Evolutionary conservation across 441 rosid genomes (phyloP).

Genomic region (Populus hybrid): DNA sequence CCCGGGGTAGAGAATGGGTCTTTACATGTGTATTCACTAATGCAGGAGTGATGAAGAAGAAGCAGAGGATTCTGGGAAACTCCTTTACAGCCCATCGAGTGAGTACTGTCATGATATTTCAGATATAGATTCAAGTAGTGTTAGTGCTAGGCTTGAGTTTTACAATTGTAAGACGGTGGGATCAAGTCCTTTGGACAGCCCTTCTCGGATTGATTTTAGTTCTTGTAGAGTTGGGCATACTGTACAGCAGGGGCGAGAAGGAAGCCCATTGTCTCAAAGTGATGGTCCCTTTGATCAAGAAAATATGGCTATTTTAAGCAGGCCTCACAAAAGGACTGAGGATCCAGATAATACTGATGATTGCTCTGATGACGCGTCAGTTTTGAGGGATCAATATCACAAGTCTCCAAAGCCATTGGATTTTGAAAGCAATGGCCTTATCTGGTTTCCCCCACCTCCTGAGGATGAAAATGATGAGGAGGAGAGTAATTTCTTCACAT

Average conservation of each 20-base stretch:
- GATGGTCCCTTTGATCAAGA: slow-evolving; percentile 54
- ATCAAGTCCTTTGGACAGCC: slow-evolving; percentile 89
- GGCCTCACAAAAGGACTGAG: slow-evolving; percentile 44
- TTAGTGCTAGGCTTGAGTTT: slow-evolving; percentile 77
- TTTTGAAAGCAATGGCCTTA: slow-evolving; percentile 74
- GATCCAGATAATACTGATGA: slow-evolving; percentile 50
- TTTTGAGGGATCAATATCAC: slow-evolving; percentile 35
- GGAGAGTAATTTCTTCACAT: slow-evolving; percentile 62
- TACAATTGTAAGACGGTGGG: slow-evolving; percentile 66
- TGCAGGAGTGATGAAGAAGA: slow-evolving; percentile 85
- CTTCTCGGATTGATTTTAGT: slow-evolving; percentile 82
- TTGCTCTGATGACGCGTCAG: slow-evolving; percentile 40
- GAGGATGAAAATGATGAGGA: slow-evolving; percentile 85
- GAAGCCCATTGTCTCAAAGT: slow-evolving; percentile 46
- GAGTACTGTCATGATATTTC: slow-evolving; percentile 62
- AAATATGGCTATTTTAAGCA: slow-evolving; percentile 52
- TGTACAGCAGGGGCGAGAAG: slow-evolving; percentile 71
- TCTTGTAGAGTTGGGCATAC: slow-evolving; percentile 59
- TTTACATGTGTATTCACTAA: slow-evolving; percentile 8
- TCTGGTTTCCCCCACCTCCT: slow-evolving; percentile 93
- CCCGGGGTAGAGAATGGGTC: neutral
- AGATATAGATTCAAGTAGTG: slow-evolving; percentile 77
- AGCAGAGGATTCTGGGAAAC: slow-evolving; percentile 55
- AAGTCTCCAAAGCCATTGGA: slow-evolving; percentile 58
- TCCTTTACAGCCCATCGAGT: slow-evolving; percentile 56